Base-by-base conservation (phyloP, 2,329 filamentous ascomycete species). In the Cryphonectria radicalis region DNA sequence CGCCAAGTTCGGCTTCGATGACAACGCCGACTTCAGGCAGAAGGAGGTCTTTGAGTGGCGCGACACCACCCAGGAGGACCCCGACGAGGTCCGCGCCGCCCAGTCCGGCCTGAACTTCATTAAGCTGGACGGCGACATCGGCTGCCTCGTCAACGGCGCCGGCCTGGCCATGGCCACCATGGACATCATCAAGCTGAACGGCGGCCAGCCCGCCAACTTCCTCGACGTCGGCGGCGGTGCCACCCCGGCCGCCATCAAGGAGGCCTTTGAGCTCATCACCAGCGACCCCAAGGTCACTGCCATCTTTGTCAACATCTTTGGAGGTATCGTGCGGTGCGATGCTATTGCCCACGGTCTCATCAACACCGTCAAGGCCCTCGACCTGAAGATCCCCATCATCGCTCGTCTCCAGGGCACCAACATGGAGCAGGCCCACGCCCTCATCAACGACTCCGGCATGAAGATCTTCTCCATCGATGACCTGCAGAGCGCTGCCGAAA, bases 391-490 rank as follows among this genome's bases (percentile, higher is more conserved):
- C 76, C 96, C 96, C 78, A 97, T 99, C 82, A 95, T 99, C 81
- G 95, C 95, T 76, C 92, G 96, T 85, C 89, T 99, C 81, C 96
- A 99, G 86, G 96, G 96, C 78, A 99, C 96, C 83, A 99, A 99
- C 88, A 94, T 97, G 89, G 95, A 98, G 85, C 88, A 91, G 83
- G 96, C 96, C 74, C 94, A 96, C 84, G 90, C 96, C 87, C 85
- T 88, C 86, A 94, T 99, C 86, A 97, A 96, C 87, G 94, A 99
- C 82, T 97, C 95, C 69, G 95, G 96, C 78, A 90, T 99, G 80
- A 99, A 99, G 92, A 99, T 99, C 85, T 99, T 99, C 89, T 97
- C 93, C 79, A 98, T 99, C 74, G 95, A 98, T 81, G 96, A 99
- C 85, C 90, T 99, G 78, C 96, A 99, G 86, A 96, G 86, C 81